Evolutionary conservation across 768 basidiomycete genomes (phyloP), one percentile per base, ranked within the genome.

Genomic region (Termitomyces titanicus): DNA sequence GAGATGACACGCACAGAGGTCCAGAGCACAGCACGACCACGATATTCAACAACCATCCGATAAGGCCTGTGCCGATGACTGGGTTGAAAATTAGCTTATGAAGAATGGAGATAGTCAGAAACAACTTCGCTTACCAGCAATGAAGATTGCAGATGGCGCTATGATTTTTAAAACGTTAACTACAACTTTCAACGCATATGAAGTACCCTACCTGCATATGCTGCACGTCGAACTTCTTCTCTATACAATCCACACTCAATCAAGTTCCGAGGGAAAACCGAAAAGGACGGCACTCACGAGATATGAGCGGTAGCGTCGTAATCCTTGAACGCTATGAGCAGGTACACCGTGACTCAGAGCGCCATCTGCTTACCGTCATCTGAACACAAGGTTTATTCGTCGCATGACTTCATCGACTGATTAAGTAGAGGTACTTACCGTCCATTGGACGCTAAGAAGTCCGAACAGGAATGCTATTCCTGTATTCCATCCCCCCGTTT

Each of bases 31-130:
- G 75, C n/a, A 94, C 79, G 29, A 93, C 70, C 5, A 92, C 86
- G 59, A 96, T 89, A 70, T 94, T 96, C 57, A 94, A 78, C 9
- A 94, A 63, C 92, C 92, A 94, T 33, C 92, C 91, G 57, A 92
- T 78, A 43, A 88, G 70, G 52, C 87, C 87, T 4, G 88, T 89
- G 5, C 88, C 88, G 54, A 90, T 73, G 27, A 90, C 89, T 83
- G 54, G 3, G 12, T 31, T 5, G 17, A 10, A 13, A 31, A 18
- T n/a, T 10, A 35, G 27, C 20, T 3, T 6, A 2, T 33, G 13
- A 11, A 5, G 15, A 20, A 24, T 9, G 11, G 2, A 11, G 5
- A n/a, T 31, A 3, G 3, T 18, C 0, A 31, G 35, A 27, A 17
- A 34, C 15, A 5, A 24, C 10, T 20, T 6, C 8, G 58, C 59